A percentile compares a stretch with the other conserved stretches of the same genome.
Conservation (phyloP, 345 rosid genomes). For the Eucalyptus erythrocorys region DNA sequence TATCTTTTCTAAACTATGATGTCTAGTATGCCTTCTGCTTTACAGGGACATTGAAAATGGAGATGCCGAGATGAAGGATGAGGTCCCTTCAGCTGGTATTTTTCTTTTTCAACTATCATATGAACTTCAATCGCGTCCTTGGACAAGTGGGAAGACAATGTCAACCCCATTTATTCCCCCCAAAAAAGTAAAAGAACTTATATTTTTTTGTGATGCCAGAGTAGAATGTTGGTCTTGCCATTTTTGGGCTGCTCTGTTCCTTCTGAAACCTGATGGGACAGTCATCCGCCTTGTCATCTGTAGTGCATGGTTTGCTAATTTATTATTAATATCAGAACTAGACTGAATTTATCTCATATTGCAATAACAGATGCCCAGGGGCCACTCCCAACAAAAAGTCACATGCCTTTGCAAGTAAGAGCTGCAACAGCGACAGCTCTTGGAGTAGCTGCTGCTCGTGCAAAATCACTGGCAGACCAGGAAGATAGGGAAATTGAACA, state of each 20-base stretch:
- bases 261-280: neutral
- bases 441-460: slow-evolving; percentile 81
- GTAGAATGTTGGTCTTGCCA: neutral
- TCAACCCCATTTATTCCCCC: neutral
- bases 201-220: neutral
- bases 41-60: slow-evolving; percentile 26
- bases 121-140: neutral
- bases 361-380: slow-evolving; percentile 33
- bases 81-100: neutral
- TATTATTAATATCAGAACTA: neutral
- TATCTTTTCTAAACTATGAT: neutral
- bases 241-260: neutral
- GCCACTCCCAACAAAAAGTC: slow-evolving; percentile 6
- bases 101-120: neutral
- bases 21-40: neutral
- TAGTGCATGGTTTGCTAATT: neutral
- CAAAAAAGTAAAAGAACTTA: neutral
- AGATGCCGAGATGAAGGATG: slow-evolving; percentile 31
- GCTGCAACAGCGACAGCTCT: slow-evolving; percentile 71
- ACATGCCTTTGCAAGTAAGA: slow-evolving; percentile 68
- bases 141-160: neutral
- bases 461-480: slow-evolving; percentile 73
- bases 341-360: neutral
- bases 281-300: neutral
- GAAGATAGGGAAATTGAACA: slow-evolving; percentile 79